A percentile compares a stretch with the other conserved stretches of the same genome.
Evolutionary conservation across 2,329 filamentous ascomycete genomes (phyloP).

Genomic region (Cordyceps fumosorosea): DNA sequence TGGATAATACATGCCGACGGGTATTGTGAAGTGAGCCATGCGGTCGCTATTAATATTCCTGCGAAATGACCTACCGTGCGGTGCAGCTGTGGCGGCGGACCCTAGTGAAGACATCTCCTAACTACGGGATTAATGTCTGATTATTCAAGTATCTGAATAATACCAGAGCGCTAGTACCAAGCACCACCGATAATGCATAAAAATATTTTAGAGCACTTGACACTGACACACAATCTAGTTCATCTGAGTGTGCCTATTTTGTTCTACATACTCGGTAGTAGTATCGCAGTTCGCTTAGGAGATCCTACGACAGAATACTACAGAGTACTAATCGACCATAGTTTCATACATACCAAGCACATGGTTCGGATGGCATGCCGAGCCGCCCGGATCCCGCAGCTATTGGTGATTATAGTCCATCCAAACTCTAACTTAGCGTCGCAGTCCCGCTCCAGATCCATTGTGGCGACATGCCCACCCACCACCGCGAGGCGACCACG

Average conservation of each 20-base stretch:
- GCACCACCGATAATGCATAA: too few relatives aligned
- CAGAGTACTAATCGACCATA: neutral
- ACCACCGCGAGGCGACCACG: too few relatives aligned
- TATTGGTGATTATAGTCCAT: neutral
- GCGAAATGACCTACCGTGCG: neutral
- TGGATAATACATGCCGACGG: neutral
- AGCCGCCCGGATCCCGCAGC: neutral
- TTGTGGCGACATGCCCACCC: too few relatives aligned
- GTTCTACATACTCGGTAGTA: too few relatives aligned
- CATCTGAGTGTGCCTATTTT: too few relatives aligned
- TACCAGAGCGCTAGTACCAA: neutral
- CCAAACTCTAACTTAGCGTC: neutral
- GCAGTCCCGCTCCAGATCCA: neutral
- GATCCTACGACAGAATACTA: neutral
- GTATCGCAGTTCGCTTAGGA: too few relatives aligned
- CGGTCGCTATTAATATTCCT: neutral
- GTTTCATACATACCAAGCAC: neutral
- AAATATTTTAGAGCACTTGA: too few relatives aligned
- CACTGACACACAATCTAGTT: too few relatives aligned
- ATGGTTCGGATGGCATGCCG: neutral
- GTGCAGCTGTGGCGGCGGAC: neutral
- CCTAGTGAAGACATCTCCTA: neutral
- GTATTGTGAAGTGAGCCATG: neutral
- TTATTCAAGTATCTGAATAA: neutral
- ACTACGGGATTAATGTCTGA: neutral